A percentile compares a stretch with the other conserved stretches of the same genome.
phyloP scores from a whole-genome alignment of 805 yeast species.

The Dipodascopsis tothii region DNA sequence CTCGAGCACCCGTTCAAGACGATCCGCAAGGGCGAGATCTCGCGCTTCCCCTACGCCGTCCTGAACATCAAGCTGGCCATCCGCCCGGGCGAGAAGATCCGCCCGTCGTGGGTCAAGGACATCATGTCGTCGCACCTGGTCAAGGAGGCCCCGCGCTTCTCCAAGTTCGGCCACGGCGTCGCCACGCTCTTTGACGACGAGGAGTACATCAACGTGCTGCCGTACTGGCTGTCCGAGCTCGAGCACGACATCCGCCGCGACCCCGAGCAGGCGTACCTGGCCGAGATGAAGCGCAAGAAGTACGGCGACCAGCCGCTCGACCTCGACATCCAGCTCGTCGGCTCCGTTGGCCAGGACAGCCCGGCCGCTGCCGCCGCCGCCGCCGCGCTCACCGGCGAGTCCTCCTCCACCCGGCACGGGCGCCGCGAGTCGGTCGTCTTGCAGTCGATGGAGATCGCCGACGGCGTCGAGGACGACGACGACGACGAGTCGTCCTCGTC shows the following conservation, averaged over 20 bases:
- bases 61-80: constrained; percentile 59
- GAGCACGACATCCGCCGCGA: constrained; percentile 69
- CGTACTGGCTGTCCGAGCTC: constrained; percentile 90
- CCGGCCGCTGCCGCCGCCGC: constrained; percentile 1
- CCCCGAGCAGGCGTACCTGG: constrained; percentile 72
- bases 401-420: constrained; percentile 23
- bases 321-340: constrained; percentile 4
- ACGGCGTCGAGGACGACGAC: constrained; percentile 22
- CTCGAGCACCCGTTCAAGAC: constrained; percentile 60
- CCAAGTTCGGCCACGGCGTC: constrained; percentile 88
- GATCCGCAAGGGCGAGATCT: constrained; percentile 76
- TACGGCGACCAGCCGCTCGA: constrained; percentile 20
- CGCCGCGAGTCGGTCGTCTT: constrained; percentile 12
- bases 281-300: constrained; percentile 44
- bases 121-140: constrained; percentile 75
- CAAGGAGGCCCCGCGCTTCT: constrained; percentile 88
- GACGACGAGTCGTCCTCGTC: constrained; percentile 35
- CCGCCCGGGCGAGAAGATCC: constrained; percentile 23
- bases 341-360: neutral
- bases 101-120: constrained; percentile 68
- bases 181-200: constrained; percentile 84
- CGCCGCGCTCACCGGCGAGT: constrained; percentile 2
- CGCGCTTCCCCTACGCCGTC: constrained; percentile 44
- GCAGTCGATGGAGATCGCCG: constrained; percentile 9
- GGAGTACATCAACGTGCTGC: constrained; percentile 68